Evolutionary conservation across 1,139 yeast species (phyloP), one percentile per base, ranked within the genome.

Genomic region (Nakaseomyces uthaithaninus): DNA sequence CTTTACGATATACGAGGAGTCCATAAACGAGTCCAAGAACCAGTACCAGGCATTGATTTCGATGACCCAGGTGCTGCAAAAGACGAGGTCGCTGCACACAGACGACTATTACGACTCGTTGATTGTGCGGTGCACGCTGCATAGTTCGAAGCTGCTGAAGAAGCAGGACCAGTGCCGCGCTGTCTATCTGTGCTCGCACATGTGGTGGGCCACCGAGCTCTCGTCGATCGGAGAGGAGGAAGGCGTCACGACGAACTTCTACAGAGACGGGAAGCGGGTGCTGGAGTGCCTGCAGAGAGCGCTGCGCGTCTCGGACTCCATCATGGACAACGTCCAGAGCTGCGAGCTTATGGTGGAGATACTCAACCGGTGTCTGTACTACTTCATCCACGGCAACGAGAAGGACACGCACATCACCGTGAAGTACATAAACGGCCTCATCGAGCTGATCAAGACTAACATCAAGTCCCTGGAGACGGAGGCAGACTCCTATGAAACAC

Each of bases 101-200:
- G 57, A 52, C 19, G 43, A 43, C 10, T 55, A 57, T 40, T 89
- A 84, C 60, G 93, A 86, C 52, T 74, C 77, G 7, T 67, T 91
- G 50, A 86, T 87, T 37, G 83, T 94, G 17, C 82, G 89, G 57
- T 72, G 91, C 42, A 86, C 96, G 1, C 65, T 89, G 37, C 85
- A 87, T 56, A 95, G 95, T 1, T 84, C 95, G 8, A 85, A 85
- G 58, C 69, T 91, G 42, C 71, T 91, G 56, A 86, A 85, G 59
- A 91, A 89, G 59, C 91, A 91, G 25, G 97, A 89, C 55, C 98
- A 89, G 61, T 89, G 97, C 58, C 75, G 96, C 17, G 80, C 95
- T 0, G 94, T 91, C 5, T 85, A 83, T 55, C 65, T 77, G 41
- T 89, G 95, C 40, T 80, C 95, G 3, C 96, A 91, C 62, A 66